Percentiles rank a stretch among this genome's conserved stretches.
Conservation (phyloP, 805 yeast genomes). For the Schizosaccharomyces octosporus region DNA sequence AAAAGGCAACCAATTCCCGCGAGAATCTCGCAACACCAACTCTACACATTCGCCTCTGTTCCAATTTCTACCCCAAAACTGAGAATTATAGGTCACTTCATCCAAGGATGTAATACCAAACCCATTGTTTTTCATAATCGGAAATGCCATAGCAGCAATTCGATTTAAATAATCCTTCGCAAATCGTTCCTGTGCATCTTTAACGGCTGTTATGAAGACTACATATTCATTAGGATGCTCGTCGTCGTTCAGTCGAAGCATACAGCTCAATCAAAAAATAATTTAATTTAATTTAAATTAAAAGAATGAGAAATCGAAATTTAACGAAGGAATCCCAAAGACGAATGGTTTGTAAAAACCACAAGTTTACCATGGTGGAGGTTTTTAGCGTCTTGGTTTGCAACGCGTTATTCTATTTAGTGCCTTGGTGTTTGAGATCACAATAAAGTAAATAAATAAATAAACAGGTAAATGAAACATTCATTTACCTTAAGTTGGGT, state of each 20-base stretch:
- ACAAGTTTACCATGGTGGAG: no score
- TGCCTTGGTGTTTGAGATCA: no score
- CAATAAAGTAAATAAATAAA: no score
- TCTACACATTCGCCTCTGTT: slow-evolving; percentile 8
- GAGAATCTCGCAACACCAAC: slow-evolving; percentile 7
- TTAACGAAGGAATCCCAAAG: no score
- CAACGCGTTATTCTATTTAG: no score
- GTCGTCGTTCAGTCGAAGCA: slow-evolving; percentile 1
- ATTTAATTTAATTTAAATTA: no score
- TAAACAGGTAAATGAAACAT: no score
- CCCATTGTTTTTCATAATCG: slow-evolving; percentile 8
- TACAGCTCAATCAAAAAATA: neutral
- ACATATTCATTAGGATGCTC: slow-evolving; percentile 7
- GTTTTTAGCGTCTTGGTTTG: no score
- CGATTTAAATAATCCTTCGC: slow-evolving; percentile 4
- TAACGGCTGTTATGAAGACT: slow-evolving; percentile 7
- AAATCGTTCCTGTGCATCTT: slow-evolving; percentile 5
- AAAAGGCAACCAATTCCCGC: neutral
- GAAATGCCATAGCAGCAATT: slow-evolving; percentile 9
- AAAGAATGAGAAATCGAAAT: no score
- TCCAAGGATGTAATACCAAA: slow-evolving; percentile 7
- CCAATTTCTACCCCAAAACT: slow-evolving; percentile 9
- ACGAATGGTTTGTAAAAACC: no score
- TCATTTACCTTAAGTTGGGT: no score
- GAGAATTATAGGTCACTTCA: slow-evolving; percentile 6